Percentiles rank a stretch among this genome's conserved stretches.
phyloP scores from a whole-genome alignment of 1,284 basidiomycete species.

The Sparassis latifolia region DNA sequence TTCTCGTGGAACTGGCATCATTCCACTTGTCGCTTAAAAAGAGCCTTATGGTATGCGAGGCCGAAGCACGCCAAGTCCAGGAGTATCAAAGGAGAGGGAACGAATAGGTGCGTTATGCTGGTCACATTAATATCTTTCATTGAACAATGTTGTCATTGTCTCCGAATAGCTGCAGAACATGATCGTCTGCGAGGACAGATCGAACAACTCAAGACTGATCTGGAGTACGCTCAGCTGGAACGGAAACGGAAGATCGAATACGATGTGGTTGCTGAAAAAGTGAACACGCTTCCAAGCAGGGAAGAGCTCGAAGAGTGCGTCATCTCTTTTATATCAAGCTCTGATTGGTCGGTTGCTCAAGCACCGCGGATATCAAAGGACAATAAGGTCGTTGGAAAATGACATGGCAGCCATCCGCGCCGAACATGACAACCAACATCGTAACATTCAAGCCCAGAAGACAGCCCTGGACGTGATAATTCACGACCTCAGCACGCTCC shows the following conservation, averaged over 20 bases:
- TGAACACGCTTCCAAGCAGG: conserved; percentile 68
- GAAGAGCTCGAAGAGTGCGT: conserved; percentile 68
- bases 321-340: neutral
- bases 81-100: conserved; percentile 68
- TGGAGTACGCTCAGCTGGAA: conserved; percentile 72
- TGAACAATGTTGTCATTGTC: conserved; percentile 6
- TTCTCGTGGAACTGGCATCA: conserved; percentile 67
- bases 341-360: neutral
- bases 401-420: conserved; percentile 68
- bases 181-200: conserved; percentile 60
- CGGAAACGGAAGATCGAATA: conserved; percentile 77
- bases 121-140: conserved; percentile 3
- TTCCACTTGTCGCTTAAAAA: conserved; percentile 71
- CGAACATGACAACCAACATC: conserved; percentile 68
- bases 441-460: conserved; percentile 61
- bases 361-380: conserved; percentile 32
- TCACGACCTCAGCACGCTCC: conserved; percentile 49
- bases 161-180: conserved; percentile 57
- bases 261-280: conserved; percentile 73
- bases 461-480: conserved; percentile 60
- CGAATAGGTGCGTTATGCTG: conserved; percentile 52
- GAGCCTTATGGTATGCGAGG: conserved; percentile 72
- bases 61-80: conserved; percentile 73
- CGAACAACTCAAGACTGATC: conserved; percentile 61
- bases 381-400: conserved; percentile 63